Percentiles rank a stretch among this genome's conserved stretches.
phyloP scores from a whole-genome alignment of 495 filamentous ascomycete species.

The Penicillium pancosmium region DNA sequence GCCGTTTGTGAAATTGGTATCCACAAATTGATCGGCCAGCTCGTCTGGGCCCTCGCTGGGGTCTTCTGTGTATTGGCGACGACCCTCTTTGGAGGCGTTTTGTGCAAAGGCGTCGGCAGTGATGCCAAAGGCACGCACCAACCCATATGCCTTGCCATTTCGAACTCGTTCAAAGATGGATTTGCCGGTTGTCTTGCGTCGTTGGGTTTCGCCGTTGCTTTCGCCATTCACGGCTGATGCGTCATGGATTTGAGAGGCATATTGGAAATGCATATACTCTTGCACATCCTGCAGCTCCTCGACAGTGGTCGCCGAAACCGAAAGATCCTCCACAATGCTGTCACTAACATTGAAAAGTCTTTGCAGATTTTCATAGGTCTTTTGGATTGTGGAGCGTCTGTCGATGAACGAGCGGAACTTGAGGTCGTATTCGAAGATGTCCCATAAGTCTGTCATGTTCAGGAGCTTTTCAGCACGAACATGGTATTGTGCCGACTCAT shows the following conservation, averaged over 20 bases:
- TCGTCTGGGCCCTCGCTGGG: constrained; percentile 74
- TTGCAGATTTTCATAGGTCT: constrained; percentile 72
- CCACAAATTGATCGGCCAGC: constrained; percentile 74
- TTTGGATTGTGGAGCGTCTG: constrained; percentile 82
- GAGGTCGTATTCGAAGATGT: constrained; percentile 89
- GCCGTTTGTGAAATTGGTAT: constrained; percentile 76
- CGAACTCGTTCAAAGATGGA: constrained; percentile 83
- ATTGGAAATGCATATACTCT: constrained; percentile 96
- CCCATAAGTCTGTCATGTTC: constrained; percentile 91
- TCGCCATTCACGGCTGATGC: constrained; percentile 60
- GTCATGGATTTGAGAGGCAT: constrained; percentile 80
- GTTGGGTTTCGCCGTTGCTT: constrained; percentile 55
- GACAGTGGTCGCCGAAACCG: constrained; percentile 72
- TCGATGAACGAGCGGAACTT: constrained; percentile 90
- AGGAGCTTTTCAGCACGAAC: constrained; percentile 85
- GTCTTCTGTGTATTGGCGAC: constrained; percentile 82
- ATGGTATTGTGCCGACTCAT: constrained; percentile 70
- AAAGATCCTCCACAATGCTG: constrained; percentile 75
- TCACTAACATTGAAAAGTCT: constrained; percentile 49
- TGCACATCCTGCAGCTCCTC: constrained; percentile 96
- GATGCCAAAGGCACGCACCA: constrained; percentile 90
- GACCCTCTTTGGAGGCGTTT: constrained; percentile 77
- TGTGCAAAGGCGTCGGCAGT: constrained; percentile 82
- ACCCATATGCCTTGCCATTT: constrained; percentile 71
- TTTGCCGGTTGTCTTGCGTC: constrained; percentile 74